These are phyloP conservation scores for Ascochyta clinopodiicola DNA, from an alignment of 2,329 filamentous ascomycete species.

Conservation along the genomic window DNA sequence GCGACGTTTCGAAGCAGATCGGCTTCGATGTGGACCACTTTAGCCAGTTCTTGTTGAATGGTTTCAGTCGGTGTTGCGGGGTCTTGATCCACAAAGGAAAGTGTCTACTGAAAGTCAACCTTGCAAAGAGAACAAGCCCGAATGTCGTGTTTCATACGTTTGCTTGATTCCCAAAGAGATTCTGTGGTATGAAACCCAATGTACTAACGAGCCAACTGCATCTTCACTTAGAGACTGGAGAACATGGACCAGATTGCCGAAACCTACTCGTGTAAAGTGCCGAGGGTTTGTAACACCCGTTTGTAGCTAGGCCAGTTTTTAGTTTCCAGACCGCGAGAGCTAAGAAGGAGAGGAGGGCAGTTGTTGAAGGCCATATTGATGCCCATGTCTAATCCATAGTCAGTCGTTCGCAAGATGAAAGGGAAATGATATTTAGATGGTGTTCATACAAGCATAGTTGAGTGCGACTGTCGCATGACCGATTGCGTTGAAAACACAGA, in stretches of 20 bases:
- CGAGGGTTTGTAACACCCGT: not conserved
- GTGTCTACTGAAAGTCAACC: too few relatives aligned
- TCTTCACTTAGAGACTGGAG: too few relatives aligned
- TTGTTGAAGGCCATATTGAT: not conserved
- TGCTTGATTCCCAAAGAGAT: not conserved
- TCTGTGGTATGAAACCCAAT: not conserved
- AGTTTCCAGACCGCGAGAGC: not conserved
- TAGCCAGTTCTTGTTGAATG: not conserved
- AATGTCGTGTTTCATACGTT: too few relatives aligned
- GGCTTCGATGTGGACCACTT: slow-evolving; percentile 1
- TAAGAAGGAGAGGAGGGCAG: not conserved
- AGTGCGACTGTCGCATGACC: slow-evolving; percentile 1
- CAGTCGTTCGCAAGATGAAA: too few relatives aligned
- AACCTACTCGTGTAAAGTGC: not conserved
- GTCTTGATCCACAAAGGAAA: too few relatives aligned
- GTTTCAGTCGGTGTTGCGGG: not conserved
- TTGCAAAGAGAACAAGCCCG: too few relatives aligned
- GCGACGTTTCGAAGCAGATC: not conserved
- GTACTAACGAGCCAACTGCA: not conserved
- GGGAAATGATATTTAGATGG: too few relatives aligned
- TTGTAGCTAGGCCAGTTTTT: not conserved
- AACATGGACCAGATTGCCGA: too few relatives aligned
- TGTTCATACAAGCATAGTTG: not conserved
- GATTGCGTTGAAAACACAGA: not conserved
- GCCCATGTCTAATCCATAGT: not conserved